Base-by-base conservation (phyloP, 2,329 filamentous ascomycete species). In the Niveomyces coronatus region DNA sequence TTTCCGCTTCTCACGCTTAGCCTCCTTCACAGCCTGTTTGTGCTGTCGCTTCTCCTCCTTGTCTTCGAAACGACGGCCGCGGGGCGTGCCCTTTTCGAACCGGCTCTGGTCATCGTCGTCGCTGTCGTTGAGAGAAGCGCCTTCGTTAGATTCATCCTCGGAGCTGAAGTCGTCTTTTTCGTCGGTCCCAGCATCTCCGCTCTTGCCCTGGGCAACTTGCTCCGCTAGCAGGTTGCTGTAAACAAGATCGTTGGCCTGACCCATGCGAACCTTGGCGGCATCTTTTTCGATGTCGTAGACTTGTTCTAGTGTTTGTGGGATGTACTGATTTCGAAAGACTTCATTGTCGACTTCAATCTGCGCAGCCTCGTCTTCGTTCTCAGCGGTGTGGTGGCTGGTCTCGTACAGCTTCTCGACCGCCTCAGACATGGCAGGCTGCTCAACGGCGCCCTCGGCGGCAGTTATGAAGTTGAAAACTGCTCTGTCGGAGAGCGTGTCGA, bases 201-300 rank as follows among this genome's bases (percentile, higher is more conserved):
- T 47, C 5, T 47, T 45, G 4, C 54, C 49, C 22, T 61, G 63
- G 4, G 72, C 64, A 6, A 76, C 66, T 40, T 80, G 76, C 45
- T 82, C 74, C 4, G 88, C 87, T 2, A 98, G 69, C 7, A 98
- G 70, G 47, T 85, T 84, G 45, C 79, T 78, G 63, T 96, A 96
- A 1, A 94, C 76, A 0, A 95, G 68, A n/a, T 82, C 77, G 10
- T 76, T 74, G 15, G 80, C 84, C 46, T 82, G 71, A 5, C 86
- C 87, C 30, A 77, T 70, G 7, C 75, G 75, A 16, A 94, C 73
- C 56, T 79, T 79, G 49, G 85, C 80, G 2, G 79, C 85, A 49
- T 96, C 91, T 49, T 88, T 82, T 60, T 96, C 91, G 35, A 94
- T 79, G 55, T 98, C 88, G 58, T 95, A 95, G 4, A 98, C 89